A percentile compares a stretch with the other conserved stretches of the same genome.
Evolutionary conservation across 148 eudicot genomes (phyloP).

Genomic region (Vaccinium vitisidaea): DNA sequence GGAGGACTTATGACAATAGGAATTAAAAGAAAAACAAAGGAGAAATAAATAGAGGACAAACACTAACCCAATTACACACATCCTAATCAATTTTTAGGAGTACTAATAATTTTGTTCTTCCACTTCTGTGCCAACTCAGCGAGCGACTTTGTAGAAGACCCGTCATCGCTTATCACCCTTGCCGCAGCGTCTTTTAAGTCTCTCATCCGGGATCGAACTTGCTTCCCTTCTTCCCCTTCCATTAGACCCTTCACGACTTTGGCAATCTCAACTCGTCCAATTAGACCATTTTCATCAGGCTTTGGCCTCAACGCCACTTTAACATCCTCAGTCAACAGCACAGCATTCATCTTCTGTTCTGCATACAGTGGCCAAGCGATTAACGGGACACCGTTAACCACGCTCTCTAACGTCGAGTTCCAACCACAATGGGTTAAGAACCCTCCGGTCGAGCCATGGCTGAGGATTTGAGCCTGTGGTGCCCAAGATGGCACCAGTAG

Average conservation of each 20-base stretch:
- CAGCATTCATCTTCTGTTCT: constrained; percentile 56
- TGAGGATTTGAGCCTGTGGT: constrained; percentile 45
- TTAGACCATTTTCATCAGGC: constrained; percentile 20
- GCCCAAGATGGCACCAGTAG: constrained; percentile 45
- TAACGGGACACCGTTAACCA: constrained; percentile 47
- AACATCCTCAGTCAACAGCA: constrained; percentile 33
- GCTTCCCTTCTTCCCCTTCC: constrained; percentile 61
- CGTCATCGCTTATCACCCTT: constrained; percentile 34
- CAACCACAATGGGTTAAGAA: constrained; percentile 61
- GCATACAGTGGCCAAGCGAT: constrained; percentile 63
- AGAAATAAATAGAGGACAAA: not conserved
- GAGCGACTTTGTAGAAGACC: constrained; percentile 43
- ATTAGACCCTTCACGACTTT: constrained; percentile 39
- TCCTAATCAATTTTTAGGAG: not conserved
- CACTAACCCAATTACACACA: not conserved
- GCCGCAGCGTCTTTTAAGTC: constrained; percentile 45
- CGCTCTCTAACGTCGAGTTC: constrained; percentile 56
- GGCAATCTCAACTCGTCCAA: constrained; percentile 34
- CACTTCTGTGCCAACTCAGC: constrained; percentile 39
- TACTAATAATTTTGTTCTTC: constrained; percentile 20
- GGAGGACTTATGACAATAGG: not conserved
- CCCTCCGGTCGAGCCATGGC: constrained; percentile 49
- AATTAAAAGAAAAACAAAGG: not conserved
- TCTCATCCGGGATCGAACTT: constrained; percentile 28
- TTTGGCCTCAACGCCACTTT: constrained; percentile 48